Evolutionary conservation across 2,329 filamentous ascomycete genomes (phyloP).

Genomic region (Aspergillus fijiensis): DNA sequence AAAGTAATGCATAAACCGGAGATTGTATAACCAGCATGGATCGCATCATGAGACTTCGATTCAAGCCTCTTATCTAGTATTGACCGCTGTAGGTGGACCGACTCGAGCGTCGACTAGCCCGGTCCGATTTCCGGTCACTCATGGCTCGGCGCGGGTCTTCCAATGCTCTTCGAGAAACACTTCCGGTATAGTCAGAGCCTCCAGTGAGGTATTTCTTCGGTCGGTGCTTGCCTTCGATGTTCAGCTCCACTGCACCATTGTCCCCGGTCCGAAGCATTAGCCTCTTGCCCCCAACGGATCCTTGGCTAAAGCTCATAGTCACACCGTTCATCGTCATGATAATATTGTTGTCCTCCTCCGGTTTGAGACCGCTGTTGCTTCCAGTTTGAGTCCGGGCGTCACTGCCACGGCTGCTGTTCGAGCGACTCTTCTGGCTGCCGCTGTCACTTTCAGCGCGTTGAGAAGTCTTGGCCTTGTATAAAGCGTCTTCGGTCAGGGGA

Average conservation of each 20-base stretch:
- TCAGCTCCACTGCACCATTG: slow-evolving; percentile 39
- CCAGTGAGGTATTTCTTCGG: slow-evolving; percentile 39
- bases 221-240: slow-evolving; percentile 37
- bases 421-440: slow-evolving; percentile 43
- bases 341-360: slow-evolving; percentile 40
- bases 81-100: slow-evolving; percentile 39
- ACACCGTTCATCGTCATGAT: slow-evolving; percentile 43
- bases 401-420: slow-evolving; percentile 43
- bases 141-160: slow-evolving; percentile 36
- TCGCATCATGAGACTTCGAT: not conserved
- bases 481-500: slow-evolving; percentile 37
- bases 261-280: slow-evolving; percentile 43
- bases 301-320: slow-evolving; percentile 39
- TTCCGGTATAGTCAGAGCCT: slow-evolving; percentile 37
- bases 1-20: not conserved
- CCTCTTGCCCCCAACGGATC: slow-evolving; percentile 37
- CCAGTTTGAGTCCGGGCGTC: slow-evolving; percentile 35
- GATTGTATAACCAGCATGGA: slow-evolving; percentile 1
- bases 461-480: slow-evolving; percentile 33
- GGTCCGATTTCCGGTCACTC: slow-evolving; percentile 38
- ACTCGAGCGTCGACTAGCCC: slow-evolving; percentile 38
- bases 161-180: slow-evolving; percentile 25
- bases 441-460: slow-evolving; percentile 38
- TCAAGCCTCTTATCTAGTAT: slow-evolving; percentile 7
- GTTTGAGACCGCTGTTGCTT: slow-evolving; percentile 34